phyloP scores from a whole-genome alignment of 768 basidiomycete species.

The Sporobolomyces phaffii region DNA sequence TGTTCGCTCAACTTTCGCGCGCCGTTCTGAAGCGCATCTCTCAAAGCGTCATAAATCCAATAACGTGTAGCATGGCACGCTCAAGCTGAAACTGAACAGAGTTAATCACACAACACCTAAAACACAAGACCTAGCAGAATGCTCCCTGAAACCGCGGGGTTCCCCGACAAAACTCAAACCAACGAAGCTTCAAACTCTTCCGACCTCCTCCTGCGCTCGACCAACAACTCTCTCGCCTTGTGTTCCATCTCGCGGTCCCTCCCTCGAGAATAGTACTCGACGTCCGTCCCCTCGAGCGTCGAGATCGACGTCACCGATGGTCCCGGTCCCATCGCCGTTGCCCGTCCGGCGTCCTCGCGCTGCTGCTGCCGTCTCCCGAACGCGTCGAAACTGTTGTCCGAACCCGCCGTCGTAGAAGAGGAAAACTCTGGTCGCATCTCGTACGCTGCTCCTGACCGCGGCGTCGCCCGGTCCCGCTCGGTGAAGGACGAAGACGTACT shows the following conservation, averaged over 20 bases:
- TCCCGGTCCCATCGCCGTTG: not conserved
- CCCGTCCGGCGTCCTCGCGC: not conserved
- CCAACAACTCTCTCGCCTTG: not conserved
- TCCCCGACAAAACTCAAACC: not conserved
- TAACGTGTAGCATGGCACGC: no score
- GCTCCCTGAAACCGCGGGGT: not conserved
- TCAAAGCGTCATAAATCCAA: no score
- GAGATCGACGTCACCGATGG: not conserved
- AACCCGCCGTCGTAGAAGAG: no score
- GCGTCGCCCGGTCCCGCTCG: not conserved
- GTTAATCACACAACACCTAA: no score
- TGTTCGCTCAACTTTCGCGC: no score
- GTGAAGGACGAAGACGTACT: constrained; percentile 9
- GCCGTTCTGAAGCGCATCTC: no score
- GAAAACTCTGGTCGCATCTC: no score
- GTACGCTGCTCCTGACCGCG: no score
- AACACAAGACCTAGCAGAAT: no score
- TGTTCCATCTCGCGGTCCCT: not conserved
- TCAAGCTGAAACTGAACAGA: no score
- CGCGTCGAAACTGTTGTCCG: not conserved
- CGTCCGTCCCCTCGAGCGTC: no score
- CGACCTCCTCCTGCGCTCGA: not conserved
- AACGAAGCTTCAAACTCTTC: not conserved
- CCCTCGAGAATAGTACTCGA: no score
- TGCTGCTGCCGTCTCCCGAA: not conserved